Base-by-base conservation (phyloP, 306 rosid genomes). In the Sechiopsis laciniata region DNA sequence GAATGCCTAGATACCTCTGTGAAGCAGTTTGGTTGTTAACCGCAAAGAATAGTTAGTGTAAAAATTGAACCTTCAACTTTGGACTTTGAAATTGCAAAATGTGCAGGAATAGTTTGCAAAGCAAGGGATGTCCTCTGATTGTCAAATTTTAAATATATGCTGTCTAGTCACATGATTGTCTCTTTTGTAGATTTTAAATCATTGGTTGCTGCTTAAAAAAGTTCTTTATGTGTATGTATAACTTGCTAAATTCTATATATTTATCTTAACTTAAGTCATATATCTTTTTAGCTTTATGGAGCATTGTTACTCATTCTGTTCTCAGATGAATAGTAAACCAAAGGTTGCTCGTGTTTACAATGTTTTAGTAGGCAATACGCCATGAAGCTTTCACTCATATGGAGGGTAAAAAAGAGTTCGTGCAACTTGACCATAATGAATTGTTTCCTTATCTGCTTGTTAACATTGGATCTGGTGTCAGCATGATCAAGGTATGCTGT, bases 331-430 rank as follows among this genome's bases (percentile, higher is more conserved):
- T 40, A 32, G 50, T 10, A 12, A 65, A n/a, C 11, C 24, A 32
- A 65, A 37, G 10, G 19, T 37, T 72, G 11, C 54, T 26, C 13
- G 58, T 86, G 83, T 78, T 87, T 75, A 79, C 82, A 82, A 51
- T 88, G 76, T 76, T 83, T 82, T 94, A 85, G 88, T 91, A 94
- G 99, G 99, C 99, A 61, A 94, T 94, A 78, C 96, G 99, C 53
- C 99, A 94, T 80, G 99, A 94, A 89, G 97, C 99, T 79, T 94
- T 91, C 86, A 94, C 99, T n/a, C 99, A 94, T 79, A 88, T 80
- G 95, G 99, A 94, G 78, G 96, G 99, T 78, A 87, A 82, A 70
- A 94, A 91, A 84, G 91, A 91, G 82, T 94, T 94, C 72, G 88
- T 91, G 84, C 99, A 94, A 83, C 92, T 94, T 78, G 99, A 94